Evolutionary conservation across 2,329 filamentous ascomycete species (phyloP).

Genomic region (Exophiala oligosperma): DNA sequence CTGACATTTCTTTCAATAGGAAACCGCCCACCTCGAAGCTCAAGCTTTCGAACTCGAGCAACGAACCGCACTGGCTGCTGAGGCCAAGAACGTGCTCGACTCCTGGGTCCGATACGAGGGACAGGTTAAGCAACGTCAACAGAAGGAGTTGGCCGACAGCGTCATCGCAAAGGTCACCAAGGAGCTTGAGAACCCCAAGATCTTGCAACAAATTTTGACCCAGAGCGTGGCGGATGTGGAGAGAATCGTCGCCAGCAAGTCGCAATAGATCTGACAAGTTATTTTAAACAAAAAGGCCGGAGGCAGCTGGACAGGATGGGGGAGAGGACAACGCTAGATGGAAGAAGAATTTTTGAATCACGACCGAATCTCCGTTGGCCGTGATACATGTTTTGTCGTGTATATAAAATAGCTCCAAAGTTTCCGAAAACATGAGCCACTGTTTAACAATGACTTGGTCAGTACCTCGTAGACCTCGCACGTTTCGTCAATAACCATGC

Average conservation of each 20-base stretch:
- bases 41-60: constrained; percentile 97
- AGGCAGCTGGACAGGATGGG: background rate
- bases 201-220: constrained; percentile 94
- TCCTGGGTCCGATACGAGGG: constrained; percentile 98
- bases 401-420: constrained; percentile 19
- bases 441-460: background rate
- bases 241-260: constrained; percentile 44
- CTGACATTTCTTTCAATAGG: constrained; percentile 52
- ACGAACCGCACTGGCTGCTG: constrained; percentile 83
- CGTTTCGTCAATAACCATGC: no score
- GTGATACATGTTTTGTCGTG: constrained; percentile 6
- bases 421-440: background rate
- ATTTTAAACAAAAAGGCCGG: background rate
- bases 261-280: constrained; percentile 11
- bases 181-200: constrained; percentile 97
- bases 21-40: constrained; percentile 94
- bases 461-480: background rate
- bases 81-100: constrained; percentile 94
- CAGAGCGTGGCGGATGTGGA: constrained; percentile 96
- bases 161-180: constrained; percentile 98
- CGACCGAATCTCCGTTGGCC: background rate
- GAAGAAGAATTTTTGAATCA: background rate
- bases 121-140: constrained; percentile 98
- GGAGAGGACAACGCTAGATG: background rate
- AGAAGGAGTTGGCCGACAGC: constrained; percentile 88